A percentile compares a stretch with the other conserved stretches of the same genome.
These are phyloP conservation scores for Acacia pycnantha DNA, from an alignment of 331 rosid genomes.

Conservation along the genomic window DNA sequence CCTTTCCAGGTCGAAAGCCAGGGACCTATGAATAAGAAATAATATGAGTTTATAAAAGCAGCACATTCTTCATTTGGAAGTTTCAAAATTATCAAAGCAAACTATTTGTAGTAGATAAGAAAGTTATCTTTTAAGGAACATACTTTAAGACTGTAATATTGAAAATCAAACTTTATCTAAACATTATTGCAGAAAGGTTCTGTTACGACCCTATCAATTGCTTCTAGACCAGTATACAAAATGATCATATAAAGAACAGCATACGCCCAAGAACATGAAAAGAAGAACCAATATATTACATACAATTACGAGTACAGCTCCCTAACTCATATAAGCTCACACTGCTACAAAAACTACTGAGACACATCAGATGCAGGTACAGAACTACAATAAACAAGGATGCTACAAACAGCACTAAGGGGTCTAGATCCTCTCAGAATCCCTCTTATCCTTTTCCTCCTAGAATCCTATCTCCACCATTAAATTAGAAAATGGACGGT, in stretches of 20 bases:
- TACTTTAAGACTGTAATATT: slow-evolving; percentile 12
- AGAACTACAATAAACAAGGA: neutral
- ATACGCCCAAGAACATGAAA: neutral
- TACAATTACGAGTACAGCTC: neutral
- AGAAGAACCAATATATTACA: neutral
- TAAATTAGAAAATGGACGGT: too few relatives aligned
- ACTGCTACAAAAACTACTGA: neutral
- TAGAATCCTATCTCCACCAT: too few relatives aligned
- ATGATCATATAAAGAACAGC: neutral
- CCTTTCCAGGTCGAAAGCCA: slow-evolving; percentile 85
- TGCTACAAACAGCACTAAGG: too few relatives aligned
- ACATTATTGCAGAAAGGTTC: neutral
- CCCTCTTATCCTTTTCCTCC: too few relatives aligned
- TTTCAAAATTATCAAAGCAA: slow-evolving; percentile 22
- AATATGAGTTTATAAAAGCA: slow-evolving; percentile 19
- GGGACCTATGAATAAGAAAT: slow-evolving; percentile 55
- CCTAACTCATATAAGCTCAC: neutral
- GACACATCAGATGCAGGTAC: neutral
- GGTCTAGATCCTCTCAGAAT: too few relatives aligned
- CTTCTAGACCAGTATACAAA: neutral
- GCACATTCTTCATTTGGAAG: slow-evolving; percentile 8
- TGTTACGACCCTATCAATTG: neutral
- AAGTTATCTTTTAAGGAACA: neutral
- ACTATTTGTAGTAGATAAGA: neutral
- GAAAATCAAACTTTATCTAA: slow-evolving; percentile 3